phyloP scores from a whole-genome alignment of 2,329 filamentous ascomycete species.

The Colletotrichum sp. region DNA sequence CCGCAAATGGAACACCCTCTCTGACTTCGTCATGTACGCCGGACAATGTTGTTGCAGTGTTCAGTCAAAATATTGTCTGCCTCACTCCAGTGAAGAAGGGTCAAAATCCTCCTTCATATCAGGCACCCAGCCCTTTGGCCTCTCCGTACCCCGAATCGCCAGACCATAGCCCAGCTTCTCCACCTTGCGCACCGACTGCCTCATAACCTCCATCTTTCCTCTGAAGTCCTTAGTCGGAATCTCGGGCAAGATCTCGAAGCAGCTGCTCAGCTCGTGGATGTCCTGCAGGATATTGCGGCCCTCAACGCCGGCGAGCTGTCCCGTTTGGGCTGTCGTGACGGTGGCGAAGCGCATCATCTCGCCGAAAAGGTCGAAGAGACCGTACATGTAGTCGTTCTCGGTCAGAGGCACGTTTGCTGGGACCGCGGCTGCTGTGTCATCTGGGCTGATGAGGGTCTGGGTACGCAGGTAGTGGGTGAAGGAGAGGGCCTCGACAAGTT shows the following conservation, averaged over 20 bases:
- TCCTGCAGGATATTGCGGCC: slow-evolving; percentile 74
- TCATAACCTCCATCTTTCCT: slow-evolving; percentile 87
- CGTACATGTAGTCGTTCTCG: slow-evolving; percentile 85
- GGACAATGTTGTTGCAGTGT: neutral
- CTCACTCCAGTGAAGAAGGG: slow-evolving; percentile 1
- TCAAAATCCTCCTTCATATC: slow-evolving; percentile 57
- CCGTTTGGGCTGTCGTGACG: slow-evolving; percentile 80
- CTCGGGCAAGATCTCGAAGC: slow-evolving; percentile 76
- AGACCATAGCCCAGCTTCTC: slow-evolving; percentile 90
- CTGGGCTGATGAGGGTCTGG: slow-evolving; percentile 74
- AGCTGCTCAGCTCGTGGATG: slow-evolving; percentile 76
- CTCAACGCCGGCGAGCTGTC: slow-evolving; percentile 48
- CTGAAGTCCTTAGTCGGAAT: slow-evolving; percentile 62
- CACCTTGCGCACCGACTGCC: slow-evolving; percentile 89
- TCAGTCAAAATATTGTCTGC: accelerated
- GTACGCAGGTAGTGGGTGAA: slow-evolving; percentile 87
- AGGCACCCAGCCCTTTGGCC: slow-evolving; percentile 91
- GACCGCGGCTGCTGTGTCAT: slow-evolving; percentile 59
- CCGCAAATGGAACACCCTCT: neutral
- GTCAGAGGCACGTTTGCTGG: slow-evolving; percentile 67
- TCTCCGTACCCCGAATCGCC: slow-evolving; percentile 83
- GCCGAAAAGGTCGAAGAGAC: slow-evolving; percentile 91
- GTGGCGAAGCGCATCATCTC: slow-evolving; percentile 98
- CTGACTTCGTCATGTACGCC: neutral
- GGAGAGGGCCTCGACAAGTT: slow-evolving; percentile 89